Evolutionary conservation across 2,329 filamentous ascomycete species (phyloP).

Genomic region (Xylaria sp.): DNA sequence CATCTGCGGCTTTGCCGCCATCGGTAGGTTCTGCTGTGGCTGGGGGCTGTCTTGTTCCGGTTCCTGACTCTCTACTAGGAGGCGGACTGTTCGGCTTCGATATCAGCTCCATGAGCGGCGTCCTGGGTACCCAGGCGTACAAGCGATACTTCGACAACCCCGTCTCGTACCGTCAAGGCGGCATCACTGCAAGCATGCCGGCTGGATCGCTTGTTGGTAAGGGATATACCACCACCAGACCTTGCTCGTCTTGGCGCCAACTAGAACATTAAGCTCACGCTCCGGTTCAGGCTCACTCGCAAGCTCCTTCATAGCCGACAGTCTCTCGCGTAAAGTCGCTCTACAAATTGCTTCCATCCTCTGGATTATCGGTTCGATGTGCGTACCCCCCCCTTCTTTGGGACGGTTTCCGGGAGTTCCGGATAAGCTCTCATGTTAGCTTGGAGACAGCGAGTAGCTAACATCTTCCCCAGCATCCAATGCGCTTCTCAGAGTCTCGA

Average conservation of each 20-base stretch:
- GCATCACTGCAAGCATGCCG: constrained; percentile 74
- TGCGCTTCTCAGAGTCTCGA: constrained; percentile 65
- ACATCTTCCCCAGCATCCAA: constrained; percentile 49
- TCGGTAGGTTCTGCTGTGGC: constrained; percentile 47
- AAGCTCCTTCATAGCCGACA: constrained; percentile 55
- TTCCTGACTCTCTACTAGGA: constrained; percentile 44
- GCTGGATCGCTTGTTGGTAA: constrained; percentile 67
- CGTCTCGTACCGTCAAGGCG: constrained; percentile 62
- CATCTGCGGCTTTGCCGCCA: constrained; percentile 64
- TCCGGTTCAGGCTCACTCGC: constrained; percentile 44
- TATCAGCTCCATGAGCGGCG: constrained; percentile 73
- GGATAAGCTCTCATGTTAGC: neutral
- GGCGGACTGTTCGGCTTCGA: constrained; percentile 79
- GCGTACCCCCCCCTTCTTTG: constrained; percentile 13
- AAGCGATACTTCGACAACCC: constrained; percentile 72
- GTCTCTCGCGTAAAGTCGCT: constrained; percentile 51
- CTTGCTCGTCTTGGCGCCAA: neutral
- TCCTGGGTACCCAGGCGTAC: constrained; percentile 69
- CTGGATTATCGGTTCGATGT: constrained; percentile 53
- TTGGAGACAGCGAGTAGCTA: neutral
- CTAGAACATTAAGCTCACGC: neutral
- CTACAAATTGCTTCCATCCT: constrained; percentile 54
- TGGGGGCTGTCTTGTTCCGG: neutral
- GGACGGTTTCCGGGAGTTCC: neutral
- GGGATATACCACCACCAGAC: constrained; percentile 26